Evolutionary conservation across 1,139 yeast species (phyloP).

Genomic region (Candida pseudoviswanathii): DNA sequence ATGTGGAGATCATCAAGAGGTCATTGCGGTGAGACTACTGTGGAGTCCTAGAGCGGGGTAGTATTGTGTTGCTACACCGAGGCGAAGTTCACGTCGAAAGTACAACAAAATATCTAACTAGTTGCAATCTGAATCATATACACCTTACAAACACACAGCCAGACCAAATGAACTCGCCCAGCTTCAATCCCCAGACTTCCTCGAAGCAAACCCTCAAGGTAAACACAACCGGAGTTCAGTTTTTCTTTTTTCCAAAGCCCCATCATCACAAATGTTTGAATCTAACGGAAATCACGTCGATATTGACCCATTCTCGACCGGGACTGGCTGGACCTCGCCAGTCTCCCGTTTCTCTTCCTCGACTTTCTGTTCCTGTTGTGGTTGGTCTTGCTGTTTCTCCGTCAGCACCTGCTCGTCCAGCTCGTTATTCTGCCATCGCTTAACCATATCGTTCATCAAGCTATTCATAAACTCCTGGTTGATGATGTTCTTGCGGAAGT

Average conservation of each 20-base stretch:
- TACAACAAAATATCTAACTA: too few species aligned
- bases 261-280: too few species aligned
- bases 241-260: background rate
- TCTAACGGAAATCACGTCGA: background rate
- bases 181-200: too few species aligned
- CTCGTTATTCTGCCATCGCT: conserved; percentile 53
- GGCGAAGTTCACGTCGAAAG: too few species aligned
- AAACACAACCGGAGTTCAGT: background rate
- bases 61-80: too few species aligned
- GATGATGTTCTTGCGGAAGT: conserved; percentile 55
- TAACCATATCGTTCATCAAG: conserved; percentile 76
- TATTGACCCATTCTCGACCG: background rate
- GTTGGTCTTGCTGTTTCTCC: background rate
- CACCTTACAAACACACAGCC: too few species aligned
- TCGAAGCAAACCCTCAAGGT: too few species aligned
- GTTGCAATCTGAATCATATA: too few species aligned
- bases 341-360: conserved; percentile 2
- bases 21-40: too few species aligned
- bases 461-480: conserved; percentile 61
- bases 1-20: too few species aligned
- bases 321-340: background rate
- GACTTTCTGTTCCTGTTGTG: background rate
- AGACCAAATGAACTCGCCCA: too few species aligned
- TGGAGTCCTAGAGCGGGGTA: too few species aligned
- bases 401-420: background rate